Evolutionary conservation across 2,329 filamentous ascomycete genomes (phyloP).

Genomic region (Colletotrichum scovillei): DNA sequence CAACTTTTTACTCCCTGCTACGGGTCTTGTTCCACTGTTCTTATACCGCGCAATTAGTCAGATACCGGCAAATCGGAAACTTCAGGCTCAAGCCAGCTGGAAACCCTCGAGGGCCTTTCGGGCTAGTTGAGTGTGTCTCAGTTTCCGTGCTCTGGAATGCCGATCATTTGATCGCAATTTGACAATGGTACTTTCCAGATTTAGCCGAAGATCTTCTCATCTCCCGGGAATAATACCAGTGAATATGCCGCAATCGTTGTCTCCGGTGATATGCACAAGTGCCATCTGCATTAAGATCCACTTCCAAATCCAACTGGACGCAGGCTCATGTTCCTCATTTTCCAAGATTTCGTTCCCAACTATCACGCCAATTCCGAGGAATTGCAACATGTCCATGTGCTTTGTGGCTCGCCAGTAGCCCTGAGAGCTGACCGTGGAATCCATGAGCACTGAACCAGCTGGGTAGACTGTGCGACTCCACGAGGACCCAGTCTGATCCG

Average conservation of each 20-base stretch:
- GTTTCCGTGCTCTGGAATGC: neutral
- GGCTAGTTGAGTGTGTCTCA: neutral
- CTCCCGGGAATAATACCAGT: neutral
- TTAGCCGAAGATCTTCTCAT: neutral
- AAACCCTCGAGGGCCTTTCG: neutral
- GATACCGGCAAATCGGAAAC: neutral
- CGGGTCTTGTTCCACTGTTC: too few species aligned
- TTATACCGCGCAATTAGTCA: neutral
- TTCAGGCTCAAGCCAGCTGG: neutral
- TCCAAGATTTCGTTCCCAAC: neutral
- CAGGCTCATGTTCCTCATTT: neutral
- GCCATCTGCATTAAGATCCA: neutral
- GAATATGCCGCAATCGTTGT: neutral
- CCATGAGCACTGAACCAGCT: neutral
- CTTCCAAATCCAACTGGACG: neutral
- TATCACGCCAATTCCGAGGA: neutral
- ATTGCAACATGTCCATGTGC: too few species aligned
- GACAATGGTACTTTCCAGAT: neutral
- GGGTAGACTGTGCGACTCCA: neutral
- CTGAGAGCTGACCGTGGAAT: neutral
- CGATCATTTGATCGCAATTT: neutral
- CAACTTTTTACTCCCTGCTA: neutral
- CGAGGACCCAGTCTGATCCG: neutral
- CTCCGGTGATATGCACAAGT: neutral
- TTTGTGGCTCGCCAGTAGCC: neutral